Evolutionary conservation across 805 yeast species (phyloP).

Genomic region (Dipodascus geniculatus): DNA sequence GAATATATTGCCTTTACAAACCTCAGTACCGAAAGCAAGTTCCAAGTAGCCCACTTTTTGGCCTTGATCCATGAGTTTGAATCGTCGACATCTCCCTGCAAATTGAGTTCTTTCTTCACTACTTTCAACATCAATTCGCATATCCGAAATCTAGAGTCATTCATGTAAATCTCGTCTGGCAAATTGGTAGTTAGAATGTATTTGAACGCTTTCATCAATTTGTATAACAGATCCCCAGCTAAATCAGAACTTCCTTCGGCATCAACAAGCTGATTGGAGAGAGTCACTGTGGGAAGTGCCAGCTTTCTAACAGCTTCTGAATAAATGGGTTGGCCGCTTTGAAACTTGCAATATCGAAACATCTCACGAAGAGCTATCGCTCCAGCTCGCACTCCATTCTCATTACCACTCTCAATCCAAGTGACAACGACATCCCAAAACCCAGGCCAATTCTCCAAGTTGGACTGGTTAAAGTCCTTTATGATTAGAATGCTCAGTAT

Average conservation of each 20-base stretch:
- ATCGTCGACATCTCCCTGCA: background rate
- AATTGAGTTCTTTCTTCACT: background rate
- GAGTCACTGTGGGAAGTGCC: background rate
- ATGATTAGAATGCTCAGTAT: background rate
- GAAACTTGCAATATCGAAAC: background rate
- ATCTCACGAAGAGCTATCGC: background rate
- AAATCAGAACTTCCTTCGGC: background rate
- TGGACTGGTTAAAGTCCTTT: background rate
- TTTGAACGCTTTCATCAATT: background rate
- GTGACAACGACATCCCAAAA: background rate
- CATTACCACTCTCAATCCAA: background rate
- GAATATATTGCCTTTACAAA: background rate
- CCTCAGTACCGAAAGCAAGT: background rate
- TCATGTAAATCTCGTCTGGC: background rate
- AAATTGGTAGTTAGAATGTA: background rate
- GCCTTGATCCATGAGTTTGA: background rate
- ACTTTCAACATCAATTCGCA: background rate
- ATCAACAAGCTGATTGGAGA: background rate
- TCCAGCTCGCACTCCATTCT: background rate
- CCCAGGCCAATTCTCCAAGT: background rate
- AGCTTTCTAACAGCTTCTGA: background rate
- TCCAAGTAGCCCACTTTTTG: background rate
- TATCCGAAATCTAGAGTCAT: background rate
- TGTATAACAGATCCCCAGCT: background rate
- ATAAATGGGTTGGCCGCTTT: background rate